These are phyloP conservation scores for Trapa incisa DNA, from an alignment of 345 rosid genomes.

Conservation along the genomic window DNA sequence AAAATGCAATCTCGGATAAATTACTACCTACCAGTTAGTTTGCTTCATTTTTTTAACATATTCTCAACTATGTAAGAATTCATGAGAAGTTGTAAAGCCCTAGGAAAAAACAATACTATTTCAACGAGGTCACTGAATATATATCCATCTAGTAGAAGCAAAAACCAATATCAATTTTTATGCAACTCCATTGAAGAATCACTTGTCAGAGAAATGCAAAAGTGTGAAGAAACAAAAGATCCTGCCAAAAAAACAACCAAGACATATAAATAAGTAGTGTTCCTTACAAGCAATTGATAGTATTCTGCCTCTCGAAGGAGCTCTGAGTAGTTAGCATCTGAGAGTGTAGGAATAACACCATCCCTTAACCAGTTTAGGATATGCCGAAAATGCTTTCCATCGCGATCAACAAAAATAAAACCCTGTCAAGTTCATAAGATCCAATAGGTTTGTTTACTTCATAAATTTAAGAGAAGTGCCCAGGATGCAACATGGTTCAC, in stretches of 20 bases:
- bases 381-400: slow-evolving; percentile 78
- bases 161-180: not conserved
- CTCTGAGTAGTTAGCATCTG: slow-evolving; percentile 52
- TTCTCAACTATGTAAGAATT: not conserved
- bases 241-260: not conserved
- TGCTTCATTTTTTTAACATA: not conserved
- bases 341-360: slow-evolving; percentile 56
- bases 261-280: slow-evolving; percentile 8
- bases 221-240: not conserved
- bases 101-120: not conserved
- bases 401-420: slow-evolving; percentile 73
- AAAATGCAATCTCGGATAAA: not conserved
- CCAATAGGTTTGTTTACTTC: slow-evolving; percentile 1
- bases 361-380: slow-evolving; percentile 89
- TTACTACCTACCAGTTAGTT: not conserved
- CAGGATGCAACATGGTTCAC: not conserved
- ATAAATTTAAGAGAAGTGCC: not conserved
- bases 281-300: slow-evolving; percentile 71
- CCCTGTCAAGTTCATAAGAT: slow-evolving; percentile 40
- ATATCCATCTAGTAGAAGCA: not conserved
- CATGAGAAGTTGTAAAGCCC: not conserved
- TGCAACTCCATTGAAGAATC: not conserved
- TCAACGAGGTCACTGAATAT: not conserved
- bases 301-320: slow-evolving; percentile 78
- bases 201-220: not conserved